phyloP scores from a whole-genome alignment of 208 protist species.

The Crithidia fasciculata region DNA sequence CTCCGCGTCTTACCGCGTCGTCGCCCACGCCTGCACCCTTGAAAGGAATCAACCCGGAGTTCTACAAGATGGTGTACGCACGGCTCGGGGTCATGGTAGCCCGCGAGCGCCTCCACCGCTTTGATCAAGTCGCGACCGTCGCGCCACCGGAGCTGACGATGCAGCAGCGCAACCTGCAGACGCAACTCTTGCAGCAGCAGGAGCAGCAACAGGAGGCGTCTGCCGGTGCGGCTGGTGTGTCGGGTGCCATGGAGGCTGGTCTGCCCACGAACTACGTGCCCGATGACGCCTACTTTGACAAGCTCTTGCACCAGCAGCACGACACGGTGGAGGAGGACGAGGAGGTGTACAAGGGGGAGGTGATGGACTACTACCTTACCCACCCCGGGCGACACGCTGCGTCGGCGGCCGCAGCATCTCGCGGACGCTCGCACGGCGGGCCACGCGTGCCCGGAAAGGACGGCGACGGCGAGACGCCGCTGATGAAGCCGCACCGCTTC shows the following conservation, averaged over 20 bases:
- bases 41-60: slow-evolving; percentile 51
- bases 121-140: slow-evolving; percentile 40
- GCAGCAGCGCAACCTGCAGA: slow-evolving; percentile 59
- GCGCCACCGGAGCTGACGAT: slow-evolving; percentile 53
- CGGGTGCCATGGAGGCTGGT: slow-evolving; percentile 32
- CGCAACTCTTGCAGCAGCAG: slow-evolving; percentile 42
- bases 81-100: slow-evolving; percentile 78
- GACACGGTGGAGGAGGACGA: slow-evolving; percentile 80
- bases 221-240: slow-evolving; percentile 15
- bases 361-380: slow-evolving; percentile 83
- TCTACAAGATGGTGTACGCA: slow-evolving; percentile 86
- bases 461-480: slow-evolving; percentile 19
- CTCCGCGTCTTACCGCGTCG: slow-evolving; percentile 14
- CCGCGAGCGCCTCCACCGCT: slow-evolving; percentile 64
- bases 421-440: slow-evolving; percentile 19
- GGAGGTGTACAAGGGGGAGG: slow-evolving; percentile 85
- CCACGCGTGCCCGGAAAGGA: slow-evolving; percentile 10
- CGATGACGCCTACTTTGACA: slow-evolving; percentile 72
- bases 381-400: slow-evolving; percentile 19
- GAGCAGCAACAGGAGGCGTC: slow-evolving; percentile 28
- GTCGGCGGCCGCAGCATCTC: background rate
- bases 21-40: slow-evolving; percentile 26
- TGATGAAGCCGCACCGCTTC: slow-evolving; percentile 98
- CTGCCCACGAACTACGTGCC: slow-evolving; percentile 77
- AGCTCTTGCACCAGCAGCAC: slow-evolving; percentile 70